Percentiles rank a stretch among this genome's conserved stretches.
Evolutionary conservation across 202 grass and related monocot genomes (phyloP).

Genomic region (Saccharum hybrid): DNA sequence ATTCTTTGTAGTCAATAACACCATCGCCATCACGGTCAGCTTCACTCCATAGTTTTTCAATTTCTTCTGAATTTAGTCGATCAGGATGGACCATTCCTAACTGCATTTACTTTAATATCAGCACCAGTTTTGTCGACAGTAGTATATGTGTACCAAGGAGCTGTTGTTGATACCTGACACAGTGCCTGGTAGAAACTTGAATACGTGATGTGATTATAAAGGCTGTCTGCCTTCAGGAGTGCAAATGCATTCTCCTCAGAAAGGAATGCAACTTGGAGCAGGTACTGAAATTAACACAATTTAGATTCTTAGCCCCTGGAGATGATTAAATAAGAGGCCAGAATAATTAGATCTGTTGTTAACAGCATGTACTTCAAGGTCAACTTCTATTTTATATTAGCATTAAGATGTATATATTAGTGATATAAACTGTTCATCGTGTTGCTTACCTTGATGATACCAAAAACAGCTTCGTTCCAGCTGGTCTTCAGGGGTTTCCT

Average conservation of each 20-base stretch:
- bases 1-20: slow-evolving; percentile 77
- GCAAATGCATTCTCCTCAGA: slow-evolving; percentile 77
- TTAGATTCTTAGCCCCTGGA: slow-evolving; percentile 30
- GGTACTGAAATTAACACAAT: slow-evolving; percentile 62
- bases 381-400: slow-evolving; percentile 45
- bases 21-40: slow-evolving; percentile 71
- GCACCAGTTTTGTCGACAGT: background rate
- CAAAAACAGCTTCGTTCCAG: slow-evolving; percentile 90
- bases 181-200: slow-evolving; percentile 77
- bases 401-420: slow-evolving; percentile 22
- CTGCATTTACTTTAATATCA: slow-evolving; percentile 56
- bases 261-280: slow-evolving; percentile 63
- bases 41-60: slow-evolving; percentile 76
- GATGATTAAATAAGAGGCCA: slow-evolving; percentile 34
- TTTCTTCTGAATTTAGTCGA: slow-evolving; percentile 71
- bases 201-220: slow-evolving; percentile 71
- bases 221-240: slow-evolving; percentile 70
- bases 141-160: slow-evolving; percentile 15
- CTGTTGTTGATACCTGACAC: slow-evolving; percentile 61
- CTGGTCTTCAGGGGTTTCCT: slow-evolving; percentile 81
- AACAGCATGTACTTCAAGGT: slow-evolving; percentile 43
- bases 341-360: slow-evolving; percentile 30
- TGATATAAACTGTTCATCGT: background rate
- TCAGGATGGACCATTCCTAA: slow-evolving; percentile 69
- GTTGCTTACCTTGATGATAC: slow-evolving; percentile 78